phyloP scores from a whole-genome alignment of 108 stramenopile genomes.

The Nitzschia sp. region DNA sequence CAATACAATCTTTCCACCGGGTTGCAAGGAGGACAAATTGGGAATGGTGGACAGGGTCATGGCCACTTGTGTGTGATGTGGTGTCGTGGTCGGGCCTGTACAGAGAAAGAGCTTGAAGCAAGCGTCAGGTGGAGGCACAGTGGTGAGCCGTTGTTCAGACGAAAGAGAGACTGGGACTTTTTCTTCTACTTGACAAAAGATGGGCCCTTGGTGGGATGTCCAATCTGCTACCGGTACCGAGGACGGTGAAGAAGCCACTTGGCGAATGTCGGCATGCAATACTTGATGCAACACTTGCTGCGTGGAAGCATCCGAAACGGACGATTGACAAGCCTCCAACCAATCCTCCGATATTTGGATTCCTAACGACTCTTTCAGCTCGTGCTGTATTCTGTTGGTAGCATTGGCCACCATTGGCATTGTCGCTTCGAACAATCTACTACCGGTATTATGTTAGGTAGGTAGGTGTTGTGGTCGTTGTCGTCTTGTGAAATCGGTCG shows the following conservation, averaged over 20 bases:
- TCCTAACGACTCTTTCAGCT: constrained; percentile 15
- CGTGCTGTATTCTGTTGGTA: not conserved
- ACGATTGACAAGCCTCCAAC: constrained; percentile 28
- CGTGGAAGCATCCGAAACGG: not conserved
- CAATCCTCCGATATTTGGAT: constrained; percentile 33
- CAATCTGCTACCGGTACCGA: no score
- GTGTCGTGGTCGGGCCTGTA: not conserved
- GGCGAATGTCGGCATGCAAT: constrained; percentile 66
- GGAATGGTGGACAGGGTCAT: constrained; percentile 16
- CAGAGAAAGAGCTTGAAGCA: constrained; percentile 48
- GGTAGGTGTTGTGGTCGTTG: no score
- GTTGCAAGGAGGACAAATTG: constrained; percentile 51
- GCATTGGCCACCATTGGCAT: not conserved
- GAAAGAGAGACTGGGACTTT: constrained; percentile 48
- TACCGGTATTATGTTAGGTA: no score
- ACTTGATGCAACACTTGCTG: constrained; percentile 61
- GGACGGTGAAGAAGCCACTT: constrained; percentile 28
- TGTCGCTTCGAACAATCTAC: no score
- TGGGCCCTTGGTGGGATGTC: not conserved
- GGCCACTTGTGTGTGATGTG: constrained; percentile 14
- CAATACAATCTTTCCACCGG: constrained; percentile 66
- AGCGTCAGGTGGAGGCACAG: constrained; percentile 12
- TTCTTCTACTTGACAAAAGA: constrained; percentile 78
- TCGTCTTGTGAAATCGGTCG: no score
- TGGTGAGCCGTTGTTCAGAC: constrained; percentile 44